Evolutionary conservation across 2,329 filamentous ascomycete genomes (phyloP).

Genomic region (Beauveria sp.): DNA sequence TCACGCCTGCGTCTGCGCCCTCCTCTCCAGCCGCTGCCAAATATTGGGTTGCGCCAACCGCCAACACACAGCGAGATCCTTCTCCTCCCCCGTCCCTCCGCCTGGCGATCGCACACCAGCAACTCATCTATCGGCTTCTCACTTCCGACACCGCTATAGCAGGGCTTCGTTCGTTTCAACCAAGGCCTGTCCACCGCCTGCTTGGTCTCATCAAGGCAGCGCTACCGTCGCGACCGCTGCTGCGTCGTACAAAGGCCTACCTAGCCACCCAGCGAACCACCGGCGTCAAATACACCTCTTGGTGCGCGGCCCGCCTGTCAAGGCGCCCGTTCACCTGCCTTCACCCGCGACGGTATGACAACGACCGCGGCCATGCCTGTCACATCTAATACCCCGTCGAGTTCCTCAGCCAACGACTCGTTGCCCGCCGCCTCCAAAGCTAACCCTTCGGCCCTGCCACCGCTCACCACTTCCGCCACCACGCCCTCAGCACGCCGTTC

Average conservation of each 20-base stretch:
- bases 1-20: slow-evolving; percentile 5
- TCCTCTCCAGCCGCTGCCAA: slow-evolving; percentile 9
- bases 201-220: not conserved
- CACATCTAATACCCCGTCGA: slow-evolving; percentile 42
- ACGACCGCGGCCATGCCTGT: slow-evolving; percentile 49
- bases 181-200: not conserved
- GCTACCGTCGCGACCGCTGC: not conserved
- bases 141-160: not conserved
- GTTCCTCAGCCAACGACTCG: slow-evolving; percentile 43
- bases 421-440: slow-evolving; percentile 40
- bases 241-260: not conserved
- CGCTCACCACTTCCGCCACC: slow-evolving; percentile 43
- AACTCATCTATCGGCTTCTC: not conserved
- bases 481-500: slow-evolving; percentile 52
- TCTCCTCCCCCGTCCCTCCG: not conserved
- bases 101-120: not conserved
- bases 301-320: slow-evolving; percentile 10
- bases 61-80: not conserved
- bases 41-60: slow-evolving; percentile 9
- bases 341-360: slow-evolving; percentile 21
- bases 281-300: slow-evolving; percentile 1
- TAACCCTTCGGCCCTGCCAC: slow-evolving; percentile 47
- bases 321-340: slow-evolving; percentile 6
- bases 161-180: not conserved
- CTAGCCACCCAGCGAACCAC: not conserved